Conservation (phyloP, 805 yeast species). For the Metschnikowia matae region DNA sequence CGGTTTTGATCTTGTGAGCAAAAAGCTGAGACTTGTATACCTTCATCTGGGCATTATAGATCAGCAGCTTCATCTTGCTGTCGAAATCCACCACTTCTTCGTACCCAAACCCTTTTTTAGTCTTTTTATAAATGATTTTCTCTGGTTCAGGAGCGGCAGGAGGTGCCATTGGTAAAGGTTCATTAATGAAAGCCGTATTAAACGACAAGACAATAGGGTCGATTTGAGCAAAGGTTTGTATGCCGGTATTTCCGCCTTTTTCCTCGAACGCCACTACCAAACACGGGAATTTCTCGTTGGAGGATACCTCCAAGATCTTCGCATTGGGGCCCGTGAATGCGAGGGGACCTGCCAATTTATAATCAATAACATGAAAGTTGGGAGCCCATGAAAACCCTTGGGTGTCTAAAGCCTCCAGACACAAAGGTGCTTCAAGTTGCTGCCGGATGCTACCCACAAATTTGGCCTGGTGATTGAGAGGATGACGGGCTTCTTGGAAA, state of each 20-base stretch:
- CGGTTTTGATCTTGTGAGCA: conserved; percentile 3
- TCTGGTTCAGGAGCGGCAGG: neutral
- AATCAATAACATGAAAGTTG: neutral
- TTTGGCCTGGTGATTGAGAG: conserved; percentile 5
- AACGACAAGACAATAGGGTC: conserved; percentile 9
- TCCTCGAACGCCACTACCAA: conserved; percentile 6
- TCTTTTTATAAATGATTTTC: conserved; percentile 5
- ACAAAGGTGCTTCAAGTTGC: conserved; percentile 3
- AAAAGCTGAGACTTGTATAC: conserved; percentile 2
- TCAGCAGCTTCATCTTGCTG: neutral
- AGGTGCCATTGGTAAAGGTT: conserved; percentile 8
- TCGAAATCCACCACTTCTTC: conserved; percentile 7
- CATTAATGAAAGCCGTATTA: neutral
- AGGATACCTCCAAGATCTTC: conserved; percentile 1
- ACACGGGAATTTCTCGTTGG: conserved; percentile 3
- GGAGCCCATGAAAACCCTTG: neutral
- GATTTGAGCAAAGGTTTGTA: conserved; percentile 12
- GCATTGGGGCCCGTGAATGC: conserved; percentile 6
- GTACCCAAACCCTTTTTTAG: conserved; percentile 15
- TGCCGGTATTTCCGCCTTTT: neutral
- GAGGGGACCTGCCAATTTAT: conserved; percentile 9
- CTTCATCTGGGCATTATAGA: neutral
- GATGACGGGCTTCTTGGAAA: conserved; percentile 4
- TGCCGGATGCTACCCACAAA: conserved; percentile 6
- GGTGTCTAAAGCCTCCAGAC: conserved; percentile 2